A percentile compares a stretch with the other conserved stretches of the same genome.
Conservation (phyloP, 2,329 filamentous ascomycete genomes). For the Paecilomyces niveus region DNA sequence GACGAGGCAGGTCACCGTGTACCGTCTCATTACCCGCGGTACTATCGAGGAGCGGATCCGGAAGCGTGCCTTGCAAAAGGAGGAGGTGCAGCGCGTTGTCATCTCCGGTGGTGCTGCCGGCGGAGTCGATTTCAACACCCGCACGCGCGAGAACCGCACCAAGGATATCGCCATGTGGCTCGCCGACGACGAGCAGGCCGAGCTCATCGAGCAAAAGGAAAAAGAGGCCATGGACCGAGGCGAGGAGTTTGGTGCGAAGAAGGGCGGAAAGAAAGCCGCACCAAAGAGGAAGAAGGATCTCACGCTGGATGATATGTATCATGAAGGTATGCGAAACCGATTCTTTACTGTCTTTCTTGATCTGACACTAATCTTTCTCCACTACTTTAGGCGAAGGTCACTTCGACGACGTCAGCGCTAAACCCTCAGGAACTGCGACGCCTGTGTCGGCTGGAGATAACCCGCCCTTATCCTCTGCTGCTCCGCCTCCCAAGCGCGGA, state of each 20-base stretch:
- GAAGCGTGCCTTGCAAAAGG: slow-evolving; percentile 93
- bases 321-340: slow-evolving; percentile 71
- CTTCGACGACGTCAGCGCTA: slow-evolving; percentile 79
- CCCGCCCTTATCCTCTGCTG: slow-evolving; percentile 28
- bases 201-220: slow-evolving; percentile 87
- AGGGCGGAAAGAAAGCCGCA: slow-evolving; percentile 55
- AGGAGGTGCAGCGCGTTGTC: slow-evolving; percentile 95
- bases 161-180: slow-evolving; percentile 99
- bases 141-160: slow-evolving; percentile 83
- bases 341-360: slow-evolving; percentile 8
- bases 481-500: slow-evolving; percentile 49
- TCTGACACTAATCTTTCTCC: slow-evolving; percentile 13
- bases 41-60: slow-evolving; percentile 98
- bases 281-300: slow-evolving; percentile 55
- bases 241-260: slow-evolving; percentile 54
- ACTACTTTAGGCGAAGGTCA: slow-evolving; percentile 74
- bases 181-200: slow-evolving; percentile 92
- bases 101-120: slow-evolving; percentile 78
- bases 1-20: slow-evolving; percentile 92
- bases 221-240: slow-evolving; percentile 69
- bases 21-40: slow-evolving; percentile 90
- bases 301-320: slow-evolving; percentile 92
- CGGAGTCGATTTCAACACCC: slow-evolving; percentile 93
- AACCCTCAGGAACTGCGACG: slow-evolving; percentile 79
- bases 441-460: slow-evolving; percentile 55